phyloP scores from a whole-genome alignment of 345 rosid species.

The Gossypium stocksii region DNA sequence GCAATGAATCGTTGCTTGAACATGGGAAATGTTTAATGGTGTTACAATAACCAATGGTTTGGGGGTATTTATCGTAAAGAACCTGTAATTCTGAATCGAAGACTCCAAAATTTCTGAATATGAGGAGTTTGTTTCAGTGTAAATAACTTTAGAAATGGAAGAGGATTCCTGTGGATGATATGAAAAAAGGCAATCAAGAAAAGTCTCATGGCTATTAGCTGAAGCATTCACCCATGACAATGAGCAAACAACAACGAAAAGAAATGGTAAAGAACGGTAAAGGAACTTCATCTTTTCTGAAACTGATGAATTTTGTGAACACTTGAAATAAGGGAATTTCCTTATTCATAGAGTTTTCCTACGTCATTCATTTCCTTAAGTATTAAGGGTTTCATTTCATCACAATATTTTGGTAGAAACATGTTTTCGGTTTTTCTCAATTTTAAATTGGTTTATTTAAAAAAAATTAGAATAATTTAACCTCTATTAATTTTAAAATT shows the following conservation, averaged over 20 bases:
- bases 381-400: too few relatives aligned
- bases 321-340: not conserved
- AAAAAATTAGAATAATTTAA: too few relatives aligned
- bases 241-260: not conserved
- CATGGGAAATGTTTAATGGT: conserved; percentile 4
- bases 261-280: not conserved
- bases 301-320: not conserved
- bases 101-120: conserved; percentile 2
- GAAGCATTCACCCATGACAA: not conserved
- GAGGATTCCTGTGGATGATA: not conserved
- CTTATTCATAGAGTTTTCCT: not conserved
- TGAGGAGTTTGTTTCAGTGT: not conserved
- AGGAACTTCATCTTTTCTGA: not conserved
- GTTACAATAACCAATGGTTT: conserved; percentile 4
- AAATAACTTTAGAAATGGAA: not conserved
- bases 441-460: too few relatives aligned
- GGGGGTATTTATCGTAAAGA: not conserved
- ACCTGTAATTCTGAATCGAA: conserved; percentile 1
- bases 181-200: conserved; percentile 4
- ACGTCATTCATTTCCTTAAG: too few relatives aligned
- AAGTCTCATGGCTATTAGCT: not conserved
- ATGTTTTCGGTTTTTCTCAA: too few relatives aligned
- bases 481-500: too few relatives aligned
- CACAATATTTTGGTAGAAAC: too few relatives aligned
- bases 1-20: conserved; percentile 8